Base-by-base conservation (phyloP, 768 basidiomycete genomes). In the Mrakia frigida region DNA sequence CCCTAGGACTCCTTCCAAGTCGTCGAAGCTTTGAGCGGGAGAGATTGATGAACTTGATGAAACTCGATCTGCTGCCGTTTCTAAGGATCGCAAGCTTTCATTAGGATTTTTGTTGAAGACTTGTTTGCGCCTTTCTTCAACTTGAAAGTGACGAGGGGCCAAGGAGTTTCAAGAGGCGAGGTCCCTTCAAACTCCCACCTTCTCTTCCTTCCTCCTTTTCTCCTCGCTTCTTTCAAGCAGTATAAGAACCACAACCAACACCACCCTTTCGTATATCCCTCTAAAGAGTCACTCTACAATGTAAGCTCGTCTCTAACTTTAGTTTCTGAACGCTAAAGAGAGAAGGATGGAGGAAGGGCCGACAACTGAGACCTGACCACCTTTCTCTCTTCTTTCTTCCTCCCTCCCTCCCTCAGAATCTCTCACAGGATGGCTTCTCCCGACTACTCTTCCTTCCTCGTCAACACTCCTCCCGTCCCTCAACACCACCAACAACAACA, bases 11-110 rank as follows among this genome's bases (percentile, higher is more conserved):
- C 23, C 23, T 13, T 56, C 56, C 25, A 28, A 50, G 43, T n/a
- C 31, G 31, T 71, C 71, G n/a, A 76, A 72, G 61, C 70, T 76
- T 10, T 75, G 52, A 74, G 56, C 39, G 39, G 11, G 39, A 14
- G 43, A 43, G 10, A 14, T 11, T 43, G 16, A 43, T 43, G 43
- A 43, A 43, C 11, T 43, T 43, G 16, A 43, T 43, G 43, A 43
- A n/a, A 43, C 43, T 43, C 43, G 43, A 43, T 43, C 43, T 43
- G 5, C 1, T 2, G 43, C 43, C 43, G 5, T 43, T 43, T 43
- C 11, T 43, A 43, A 43, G 43, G 43, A 43, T 43, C 16, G 10
- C 16, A 14, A 43, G 43, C 11, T 43, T 11, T 9, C 43, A 43
- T 43, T 11, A 6, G 6, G 46, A 50, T 2, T 50, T n/a, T 50